These are phyloP conservation scores for Penicillium chermesinum DNA, from an alignment of 495 filamentous ascomycete species.

Conservation along the genomic window DNA sequence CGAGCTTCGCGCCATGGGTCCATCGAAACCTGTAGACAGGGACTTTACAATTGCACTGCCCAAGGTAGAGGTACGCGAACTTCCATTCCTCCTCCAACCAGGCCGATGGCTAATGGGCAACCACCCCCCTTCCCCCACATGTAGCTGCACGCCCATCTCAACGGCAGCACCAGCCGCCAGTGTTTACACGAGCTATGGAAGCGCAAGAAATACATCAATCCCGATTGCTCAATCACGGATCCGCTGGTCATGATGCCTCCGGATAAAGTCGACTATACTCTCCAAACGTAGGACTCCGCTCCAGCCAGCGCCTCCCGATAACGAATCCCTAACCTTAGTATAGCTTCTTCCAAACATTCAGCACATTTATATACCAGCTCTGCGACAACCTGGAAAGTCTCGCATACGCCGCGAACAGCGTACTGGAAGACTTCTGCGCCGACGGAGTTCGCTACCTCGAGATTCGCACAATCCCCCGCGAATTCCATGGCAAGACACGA, in stretches of 20 bases:
- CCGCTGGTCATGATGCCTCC: slow-evolving; percentile 63
- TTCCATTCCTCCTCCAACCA: neutral
- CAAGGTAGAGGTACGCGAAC: slow-evolving; percentile 35
- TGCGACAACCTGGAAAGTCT: slow-evolving; percentile 55
- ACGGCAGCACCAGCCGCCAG: slow-evolving; percentile 70
- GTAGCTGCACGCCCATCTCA: slow-evolving; percentile 80
- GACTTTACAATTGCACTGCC: slow-evolving; percentile 33
- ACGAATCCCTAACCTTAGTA: slow-evolving; percentile 4
- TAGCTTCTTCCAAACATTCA: slow-evolving; percentile 76
- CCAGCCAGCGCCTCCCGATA: neutral
- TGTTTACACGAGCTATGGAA: slow-evolving; percentile 74
- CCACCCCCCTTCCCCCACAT: slow-evolving; percentile 4
- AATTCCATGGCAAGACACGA: slow-evolving; percentile 52
- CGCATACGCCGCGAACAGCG: slow-evolving; percentile 57
- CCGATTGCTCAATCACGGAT: slow-evolving; percentile 53
- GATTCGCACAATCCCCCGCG: slow-evolving; percentile 73
- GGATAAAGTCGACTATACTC: slow-evolving; percentile 63
- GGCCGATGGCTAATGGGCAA: neutral
- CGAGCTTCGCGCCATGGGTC: slow-evolving; percentile 15
- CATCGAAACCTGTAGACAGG: slow-evolving; percentile 24
- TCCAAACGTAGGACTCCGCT: slow-evolving; percentile 65
- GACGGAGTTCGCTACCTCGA: slow-evolving; percentile 80
- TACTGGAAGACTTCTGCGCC: slow-evolving; percentile 62
- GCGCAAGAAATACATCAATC: slow-evolving; percentile 47
- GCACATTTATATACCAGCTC: slow-evolving; percentile 70